phyloP scores from a whole-genome alignment of 176 grass and related monocot genomes.

The Rhynchospora pubera region DNA sequence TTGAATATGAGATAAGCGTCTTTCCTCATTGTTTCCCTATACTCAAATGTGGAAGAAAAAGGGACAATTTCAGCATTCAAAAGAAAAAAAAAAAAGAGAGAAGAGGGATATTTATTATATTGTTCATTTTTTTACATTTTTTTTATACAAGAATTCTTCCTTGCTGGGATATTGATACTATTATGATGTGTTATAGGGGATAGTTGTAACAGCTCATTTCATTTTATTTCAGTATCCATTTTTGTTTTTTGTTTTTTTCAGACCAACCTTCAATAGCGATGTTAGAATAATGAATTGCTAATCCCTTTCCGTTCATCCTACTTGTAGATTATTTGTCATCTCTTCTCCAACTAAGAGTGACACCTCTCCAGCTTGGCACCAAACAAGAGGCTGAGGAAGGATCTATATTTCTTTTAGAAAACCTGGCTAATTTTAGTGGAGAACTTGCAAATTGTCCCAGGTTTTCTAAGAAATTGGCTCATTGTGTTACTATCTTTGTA shows the following conservation, averaged over 20 bases:
- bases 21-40: neutral
- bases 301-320: neutral
- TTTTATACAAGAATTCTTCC: neutral
- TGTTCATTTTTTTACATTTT: neutral
- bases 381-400: slow-evolving; percentile 32
- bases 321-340: slow-evolving; percentile 59
- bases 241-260: neutral
- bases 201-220: neutral
- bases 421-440: slow-evolving; percentile 66
- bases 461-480: slow-evolving; percentile 71
- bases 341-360: slow-evolving; percentile 65
- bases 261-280: neutral
- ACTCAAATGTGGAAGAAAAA: neutral
- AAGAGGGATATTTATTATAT: neutral
- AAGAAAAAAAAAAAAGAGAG: neutral
- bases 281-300: slow-evolving; percentile 21
- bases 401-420: slow-evolving; percentile 61
- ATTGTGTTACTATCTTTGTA: slow-evolving; percentile 55
- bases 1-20: neutral
- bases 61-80: neutral
- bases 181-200: neutral
- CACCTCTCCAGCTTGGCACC: slow-evolving; percentile 34
- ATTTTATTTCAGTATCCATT: neutral
- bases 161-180: neutral
- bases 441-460: slow-evolving; percentile 69